Evolutionary conservation across 1,139 yeast genomes (phyloP).

Genomic region (Maudiozyma humilis): DNA sequence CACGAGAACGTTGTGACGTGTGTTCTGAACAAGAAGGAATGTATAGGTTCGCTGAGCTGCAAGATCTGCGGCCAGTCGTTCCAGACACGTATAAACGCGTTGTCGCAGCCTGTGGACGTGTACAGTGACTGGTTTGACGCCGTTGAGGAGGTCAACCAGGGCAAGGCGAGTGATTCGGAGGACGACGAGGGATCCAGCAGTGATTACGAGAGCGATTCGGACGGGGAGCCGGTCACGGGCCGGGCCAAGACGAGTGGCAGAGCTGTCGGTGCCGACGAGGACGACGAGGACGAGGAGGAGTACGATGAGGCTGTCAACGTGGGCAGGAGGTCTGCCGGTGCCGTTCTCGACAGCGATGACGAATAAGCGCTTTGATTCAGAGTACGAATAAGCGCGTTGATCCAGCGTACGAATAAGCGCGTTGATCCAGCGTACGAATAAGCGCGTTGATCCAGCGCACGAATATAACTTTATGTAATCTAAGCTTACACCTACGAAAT

Average conservation of each 20-base stretch:
- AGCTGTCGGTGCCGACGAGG: conserved; percentile 29
- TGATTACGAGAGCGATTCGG: conserved; percentile 29
- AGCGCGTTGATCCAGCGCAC: too few species aligned
- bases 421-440: too few species aligned
- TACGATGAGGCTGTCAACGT: conserved; percentile 28
- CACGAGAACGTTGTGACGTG: conserved; percentile 91
- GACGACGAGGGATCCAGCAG: conserved; percentile 24
- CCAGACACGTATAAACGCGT: conserved; percentile 73
- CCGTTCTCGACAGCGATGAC: conserved; percentile 29
- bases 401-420: too few species aligned
- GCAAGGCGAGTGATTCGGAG: conserved; percentile 36
- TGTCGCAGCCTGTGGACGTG: conserved; percentile 71
- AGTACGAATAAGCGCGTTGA: too few species aligned
- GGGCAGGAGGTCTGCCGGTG: conserved; percentile 23
- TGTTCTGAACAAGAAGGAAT: conserved; percentile 76
- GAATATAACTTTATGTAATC: too few species aligned
- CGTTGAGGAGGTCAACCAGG: conserved; percentile 88
- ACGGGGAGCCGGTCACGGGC: conserved; percentile 28
- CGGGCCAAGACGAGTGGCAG: conserved; percentile 26
- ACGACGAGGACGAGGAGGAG: conserved; percentile 26
- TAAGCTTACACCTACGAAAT: too few species aligned
- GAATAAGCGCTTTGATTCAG: too few species aligned
- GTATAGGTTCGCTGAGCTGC: conserved; percentile 79
- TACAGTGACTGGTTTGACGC: conserved; percentile 99
- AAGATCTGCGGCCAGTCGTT: conserved; percentile 93